Conservation (phyloP, 176 grass and related monocot genomes). For the Musa beccarii region DNA sequence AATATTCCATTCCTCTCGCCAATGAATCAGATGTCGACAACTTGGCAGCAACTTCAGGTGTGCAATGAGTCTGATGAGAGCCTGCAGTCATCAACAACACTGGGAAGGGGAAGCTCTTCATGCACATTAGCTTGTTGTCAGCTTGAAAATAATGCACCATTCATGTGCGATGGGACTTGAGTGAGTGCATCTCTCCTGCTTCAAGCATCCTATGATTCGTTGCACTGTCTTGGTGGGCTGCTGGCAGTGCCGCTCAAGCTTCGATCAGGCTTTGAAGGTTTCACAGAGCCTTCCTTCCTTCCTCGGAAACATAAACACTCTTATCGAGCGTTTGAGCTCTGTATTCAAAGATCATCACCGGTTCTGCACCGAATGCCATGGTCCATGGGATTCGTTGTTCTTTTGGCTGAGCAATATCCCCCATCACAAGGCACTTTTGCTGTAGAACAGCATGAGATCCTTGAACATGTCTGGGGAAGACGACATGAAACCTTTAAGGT, state of each 20-base stretch:
- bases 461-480: slow-evolving; percentile 1
- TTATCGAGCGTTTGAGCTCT: not conserved
- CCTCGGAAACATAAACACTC: not conserved
- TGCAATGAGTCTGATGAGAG: not conserved
- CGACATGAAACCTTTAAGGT: not conserved
- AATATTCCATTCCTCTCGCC: not conserved
- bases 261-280: not conserved
- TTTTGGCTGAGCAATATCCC: slow-evolving; percentile 10
- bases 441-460: slow-evolving; percentile 13
- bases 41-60: too few species aligned
- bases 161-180: not conserved
- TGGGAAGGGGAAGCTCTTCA: not conserved
- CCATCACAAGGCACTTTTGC: not conserved
- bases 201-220: slow-evolving; percentile 13
- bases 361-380: not conserved
- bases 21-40: too few species aligned
- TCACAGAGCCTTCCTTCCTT: not conserved
- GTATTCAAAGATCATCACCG: not conserved
- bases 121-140: not conserved
- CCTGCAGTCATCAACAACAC: not conserved
- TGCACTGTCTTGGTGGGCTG: not conserved
- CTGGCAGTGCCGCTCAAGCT: not conserved
- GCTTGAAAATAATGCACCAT: not conserved
- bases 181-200: not conserved
- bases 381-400: slow-evolving; percentile 7